Evolutionary conservation across 345 rosid species (phyloP).

Genomic region (Carallia pectinifolia): DNA sequence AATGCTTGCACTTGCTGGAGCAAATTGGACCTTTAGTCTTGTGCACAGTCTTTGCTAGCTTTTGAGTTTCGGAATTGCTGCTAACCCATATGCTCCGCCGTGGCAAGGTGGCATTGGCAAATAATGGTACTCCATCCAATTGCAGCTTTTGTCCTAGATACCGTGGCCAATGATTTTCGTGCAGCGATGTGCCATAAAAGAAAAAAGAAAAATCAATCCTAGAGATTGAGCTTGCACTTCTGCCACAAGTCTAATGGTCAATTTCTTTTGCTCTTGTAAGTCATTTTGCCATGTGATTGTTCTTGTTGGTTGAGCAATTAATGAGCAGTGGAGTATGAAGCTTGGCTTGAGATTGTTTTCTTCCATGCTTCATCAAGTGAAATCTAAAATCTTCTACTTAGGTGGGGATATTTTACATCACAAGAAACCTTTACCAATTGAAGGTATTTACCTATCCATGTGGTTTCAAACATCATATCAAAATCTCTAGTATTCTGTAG

Average conservation of each 20-base stretch:
- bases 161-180: conserved; percentile 63
- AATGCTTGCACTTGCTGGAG: conserved; percentile 76
- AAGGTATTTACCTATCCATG: too few species aligned
- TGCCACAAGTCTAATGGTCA: conserved; percentile 44
- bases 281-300: background rate
- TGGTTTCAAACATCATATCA: too few species aligned
- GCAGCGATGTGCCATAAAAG: conserved; percentile 65
- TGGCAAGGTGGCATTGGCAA: too few species aligned
- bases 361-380: background rate
- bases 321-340: background rate
- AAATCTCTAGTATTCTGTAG: too few species aligned
- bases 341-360: background rate
- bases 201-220: conserved; percentile 64
- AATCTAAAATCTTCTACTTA: too few species aligned
- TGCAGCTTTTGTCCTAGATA: too few species aligned
- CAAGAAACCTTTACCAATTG: background rate
- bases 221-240: conserved; percentile 80
- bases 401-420: background rate
- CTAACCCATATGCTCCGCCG: too few species aligned
- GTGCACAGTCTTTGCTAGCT: conserved; percentile 58
- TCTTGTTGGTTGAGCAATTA: background rate
- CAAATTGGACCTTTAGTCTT: conserved; percentile 63
- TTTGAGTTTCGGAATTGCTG: conserved; percentile 32
- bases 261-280: background rate
- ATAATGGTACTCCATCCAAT: too few species aligned